Evolutionary conservation across 2,329 filamentous ascomycete species (phyloP), one percentile per base, ranked within the genome.

Genomic region (Aureobasidium lini): DNA sequence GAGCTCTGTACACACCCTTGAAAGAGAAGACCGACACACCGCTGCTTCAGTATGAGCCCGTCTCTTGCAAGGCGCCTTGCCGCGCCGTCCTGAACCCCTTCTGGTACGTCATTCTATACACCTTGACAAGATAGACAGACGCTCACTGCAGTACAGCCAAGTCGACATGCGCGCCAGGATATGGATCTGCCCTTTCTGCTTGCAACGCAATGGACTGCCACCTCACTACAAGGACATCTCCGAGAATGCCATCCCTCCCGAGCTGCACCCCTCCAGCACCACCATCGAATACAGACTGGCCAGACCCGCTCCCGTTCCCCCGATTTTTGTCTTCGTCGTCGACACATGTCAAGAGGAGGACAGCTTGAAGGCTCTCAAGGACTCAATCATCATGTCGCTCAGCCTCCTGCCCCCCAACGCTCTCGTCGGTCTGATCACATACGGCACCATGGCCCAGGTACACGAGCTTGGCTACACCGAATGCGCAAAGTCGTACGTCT

Each of bases 391-490:
- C 65, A 89, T 90, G 86, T 91, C 89, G 72, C 77, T 95, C 73
- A 90, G 87, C 71, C 77, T 94, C 65, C 81, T 95, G 44, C 89
- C 89, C 4, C 87, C 90, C 68, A 88, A 91, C 70, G 87, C 89
- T 28, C 78, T 94, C 32, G 90, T 95, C 48, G 90, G 89, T 39
- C 76, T 95, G 61, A 88, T 95, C 67, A 94, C 90, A 48, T 95
- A 85, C 70, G 94, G 94, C 63, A 97, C 94, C 44, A 97, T 96
- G 90, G 85, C 90, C 34, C 92, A 96, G 83, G 90, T 99, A 16
- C 94, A 99, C 72, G 94, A 99, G 76, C 90, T 99, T 66, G 94
- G 94, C 59, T 99, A 99, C 72, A 92, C 89, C 59, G 94, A 97
- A 75, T 99, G 94, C 75, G 90, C 94, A 65, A 99, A 97, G 76